phyloP scores from a whole-genome alignment of 805 yeast species.

The Ogataea parapolymorpha region DNA sequence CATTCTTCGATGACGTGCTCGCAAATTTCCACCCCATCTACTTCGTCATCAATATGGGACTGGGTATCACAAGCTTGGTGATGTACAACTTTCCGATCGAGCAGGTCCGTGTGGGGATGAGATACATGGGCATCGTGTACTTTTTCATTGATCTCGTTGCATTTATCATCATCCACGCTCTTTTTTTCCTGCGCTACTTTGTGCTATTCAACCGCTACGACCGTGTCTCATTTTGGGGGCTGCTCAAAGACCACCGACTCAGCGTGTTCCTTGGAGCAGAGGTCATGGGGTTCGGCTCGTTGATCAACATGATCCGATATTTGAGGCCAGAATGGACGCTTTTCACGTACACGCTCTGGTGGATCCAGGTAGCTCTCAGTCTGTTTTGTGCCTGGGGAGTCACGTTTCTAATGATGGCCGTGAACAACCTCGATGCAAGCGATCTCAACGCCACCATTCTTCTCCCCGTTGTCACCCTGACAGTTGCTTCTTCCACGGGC shows the following conservation, averaged over 20 bases:
- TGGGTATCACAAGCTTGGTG: conserved; percentile 66
- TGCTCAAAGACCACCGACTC: conserved; percentile 40
- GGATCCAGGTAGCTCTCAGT: conserved; percentile 58
- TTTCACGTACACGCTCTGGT: conserved; percentile 65
- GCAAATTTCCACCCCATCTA: conserved; percentile 48
- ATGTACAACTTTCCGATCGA: conserved; percentile 65
- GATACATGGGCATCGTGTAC: conserved; percentile 52
- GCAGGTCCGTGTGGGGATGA: conserved; percentile 32
- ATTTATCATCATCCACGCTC: conserved; percentile 40
- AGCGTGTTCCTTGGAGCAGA: conserved; percentile 73
- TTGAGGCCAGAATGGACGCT: conserved; percentile 42
- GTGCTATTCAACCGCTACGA: conserved; percentile 30
- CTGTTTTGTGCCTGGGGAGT: conserved; percentile 60
- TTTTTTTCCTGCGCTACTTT: conserved; percentile 41
- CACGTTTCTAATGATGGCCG: conserved; percentile 46
- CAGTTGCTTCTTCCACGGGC: conserved; percentile 75
- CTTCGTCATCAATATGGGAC: conserved; percentile 82
- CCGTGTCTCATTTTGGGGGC: conserved; percentile 18
- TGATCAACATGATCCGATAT: conserved; percentile 53
- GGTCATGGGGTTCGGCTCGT: conserved; percentile 74
- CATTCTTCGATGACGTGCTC: conserved; percentile 15
- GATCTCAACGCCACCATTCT: conserved; percentile 56
- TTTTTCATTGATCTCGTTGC: conserved; percentile 56
- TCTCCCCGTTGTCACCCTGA: conserved; percentile 75
- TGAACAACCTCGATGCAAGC: conserved; percentile 31